Evolutionary conservation across 2,329 filamentous ascomycete species (phyloP).

Genomic region (Pseudocercospora fuligena): DNA sequence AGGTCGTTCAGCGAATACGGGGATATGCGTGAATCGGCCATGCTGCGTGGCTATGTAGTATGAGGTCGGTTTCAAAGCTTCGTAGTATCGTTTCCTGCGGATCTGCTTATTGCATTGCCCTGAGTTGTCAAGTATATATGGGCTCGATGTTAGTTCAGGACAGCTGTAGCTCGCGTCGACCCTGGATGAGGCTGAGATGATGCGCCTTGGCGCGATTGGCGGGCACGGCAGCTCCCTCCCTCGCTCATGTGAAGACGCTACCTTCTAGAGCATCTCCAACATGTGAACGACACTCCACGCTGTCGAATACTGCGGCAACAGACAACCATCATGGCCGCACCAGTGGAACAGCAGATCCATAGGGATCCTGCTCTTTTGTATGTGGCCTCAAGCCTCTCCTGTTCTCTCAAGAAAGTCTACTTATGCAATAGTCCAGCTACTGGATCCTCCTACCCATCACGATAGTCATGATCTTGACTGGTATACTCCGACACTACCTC

Average conservation of each 20-base stretch:
- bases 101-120: conserved; percentile 16
- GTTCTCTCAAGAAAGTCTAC: background rate
- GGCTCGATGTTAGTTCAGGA: background rate
- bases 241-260: background rate
- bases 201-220: background rate
- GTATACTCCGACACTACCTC: conserved; percentile 93
- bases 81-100: background rate
- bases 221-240: background rate
- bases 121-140: background rate
- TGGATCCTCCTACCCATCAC: conserved; percentile 99
- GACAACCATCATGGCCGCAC: conserved; percentile 70
- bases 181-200: background rate
- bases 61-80: background rate
- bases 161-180: background rate
- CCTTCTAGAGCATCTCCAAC: background rate
- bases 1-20: conserved; percentile 67
- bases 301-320: background rate
- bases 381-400: conserved; percentile 42
- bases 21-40: conserved; percentile 42
- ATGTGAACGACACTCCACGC: background rate
- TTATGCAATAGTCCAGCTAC: conserved; percentile 66
- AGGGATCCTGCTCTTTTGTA: conserved; percentile 98
- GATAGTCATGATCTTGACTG: conserved; percentile 95
- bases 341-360: conserved; percentile 91
- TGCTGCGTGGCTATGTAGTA: conserved; percentile 22